Conservation (phyloP, 352 stramenopile genomes). For the Pythium chondricola region DNA sequence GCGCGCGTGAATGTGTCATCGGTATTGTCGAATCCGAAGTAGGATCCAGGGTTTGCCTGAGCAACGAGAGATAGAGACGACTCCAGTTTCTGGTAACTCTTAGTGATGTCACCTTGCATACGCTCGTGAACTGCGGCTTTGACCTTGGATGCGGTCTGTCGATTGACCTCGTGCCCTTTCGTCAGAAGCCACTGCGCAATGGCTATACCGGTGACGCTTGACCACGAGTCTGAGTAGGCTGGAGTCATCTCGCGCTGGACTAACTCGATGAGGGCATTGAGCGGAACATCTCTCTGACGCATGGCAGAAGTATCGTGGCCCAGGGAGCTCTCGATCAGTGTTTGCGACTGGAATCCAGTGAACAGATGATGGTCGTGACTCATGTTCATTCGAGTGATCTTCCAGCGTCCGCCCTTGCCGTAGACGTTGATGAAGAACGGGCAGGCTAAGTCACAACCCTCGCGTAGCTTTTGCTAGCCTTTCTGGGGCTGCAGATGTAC, state of each 20-base stretch:
- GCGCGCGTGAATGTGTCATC: constrained; percentile 8
- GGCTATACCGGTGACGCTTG: not conserved
- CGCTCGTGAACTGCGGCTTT: not conserved
- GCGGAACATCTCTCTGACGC: not conserved
- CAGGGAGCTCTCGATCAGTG: not conserved
- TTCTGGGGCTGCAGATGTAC: constrained; percentile 1
- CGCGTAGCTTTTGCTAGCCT: not conserved
- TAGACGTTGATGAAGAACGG: constrained; percentile 8
- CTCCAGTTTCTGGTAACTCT: not conserved
- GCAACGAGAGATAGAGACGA: not conserved
- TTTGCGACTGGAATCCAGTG: not conserved
- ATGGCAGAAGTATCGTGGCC: not conserved
- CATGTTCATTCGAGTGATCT: constrained; percentile 1
- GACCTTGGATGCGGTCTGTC: not conserved
- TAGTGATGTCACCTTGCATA: not conserved
- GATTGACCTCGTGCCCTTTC: not conserved
- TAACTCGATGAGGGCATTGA: not conserved
- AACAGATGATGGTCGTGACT: constrained; percentile 4
- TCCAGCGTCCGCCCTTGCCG: constrained; percentile 1
- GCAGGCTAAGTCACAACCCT: not conserved
- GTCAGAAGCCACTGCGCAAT: not conserved
- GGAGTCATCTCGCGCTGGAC: not conserved
- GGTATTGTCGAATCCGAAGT: constrained; percentile 5
- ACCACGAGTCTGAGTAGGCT: not conserved
- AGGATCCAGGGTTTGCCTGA: not conserved